Evolutionary conservation across 495 filamentous ascomycete genomes (phyloP), one percentile per base, ranked within the genome.

Genomic region (Penicillium manginii): DNA sequence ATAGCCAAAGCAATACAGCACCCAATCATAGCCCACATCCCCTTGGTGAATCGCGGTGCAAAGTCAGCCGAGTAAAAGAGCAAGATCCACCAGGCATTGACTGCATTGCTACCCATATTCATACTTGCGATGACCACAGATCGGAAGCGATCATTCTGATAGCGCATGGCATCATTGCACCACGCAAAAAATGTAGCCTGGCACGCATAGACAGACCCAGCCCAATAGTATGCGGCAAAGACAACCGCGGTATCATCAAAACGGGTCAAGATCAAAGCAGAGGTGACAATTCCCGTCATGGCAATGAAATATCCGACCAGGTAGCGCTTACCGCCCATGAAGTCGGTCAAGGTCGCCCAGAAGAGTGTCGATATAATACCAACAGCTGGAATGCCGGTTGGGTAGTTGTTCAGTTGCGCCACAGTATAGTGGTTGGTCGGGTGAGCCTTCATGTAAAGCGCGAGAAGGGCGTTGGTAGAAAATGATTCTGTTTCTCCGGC

Each of bases 1-100:
- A 81, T 48, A 0, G 62, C 75, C 50, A 86, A 52, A 2, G 81
- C 78, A 57, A 84, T 74, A 32, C 78, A 83, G 15, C 73, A 76
- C 5, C 69, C 79, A 49, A 84, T 81, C 82, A 86, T 85, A 40
- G 83, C 81, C 73, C 80, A 85, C 82, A 84, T 85, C 3, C 83
- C 82, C 52, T 68, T 77, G 22, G 67, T 83, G 58, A 88, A 88
- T 64, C 76, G 76, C 14, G 85, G 85, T 43, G 85, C 86, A 66
- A 81, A 74, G 23, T 75, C 68, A 5, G 84, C 83, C 2, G 78
- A 79, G 58, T 88, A 89, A 65, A 89, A 88, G 15, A 89, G 50
- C 23, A 89, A 81, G 47, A 77, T 82, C 86, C 86, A 89, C 81
- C 81, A 86, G 1, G 81, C 79, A 57, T 83, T 81, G 3, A 86